These are phyloP conservation scores for Xylariaceae sp. DNA, from an alignment of 2,329 filamentous ascomycete genomes.

Conservation along the genomic window DNA sequence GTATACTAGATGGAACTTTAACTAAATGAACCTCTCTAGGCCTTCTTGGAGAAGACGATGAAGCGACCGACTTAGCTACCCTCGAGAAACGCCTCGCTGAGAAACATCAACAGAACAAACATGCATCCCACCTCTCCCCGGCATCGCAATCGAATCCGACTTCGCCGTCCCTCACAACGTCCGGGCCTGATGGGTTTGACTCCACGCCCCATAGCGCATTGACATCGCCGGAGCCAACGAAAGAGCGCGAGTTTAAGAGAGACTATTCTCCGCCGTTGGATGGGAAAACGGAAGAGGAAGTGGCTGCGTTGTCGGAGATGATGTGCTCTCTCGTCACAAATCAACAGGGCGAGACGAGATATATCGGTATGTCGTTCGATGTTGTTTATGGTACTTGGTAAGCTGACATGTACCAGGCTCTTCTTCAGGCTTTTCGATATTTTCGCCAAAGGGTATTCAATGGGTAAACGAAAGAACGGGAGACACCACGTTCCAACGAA, in stretches of 20 bases:
- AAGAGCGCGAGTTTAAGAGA: conserved; percentile 36
- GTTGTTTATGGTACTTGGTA: not conserved
- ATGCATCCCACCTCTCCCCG: conserved; percentile 46
- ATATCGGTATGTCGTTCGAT: conserved; percentile 65
- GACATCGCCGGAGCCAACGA: conserved; percentile 48
- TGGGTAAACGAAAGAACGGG: conserved; percentile 99
- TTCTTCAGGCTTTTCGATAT: conserved; percentile 97
- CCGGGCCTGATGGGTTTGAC: conserved; percentile 38
- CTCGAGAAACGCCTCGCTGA: conserved; percentile 72
- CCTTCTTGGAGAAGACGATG: conserved; percentile 80
- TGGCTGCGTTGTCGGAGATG: conserved; percentile 90
- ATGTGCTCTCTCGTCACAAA: conserved; percentile 98
- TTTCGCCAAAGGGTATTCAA: conserved; percentile 94
- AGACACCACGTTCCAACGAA: conserved; percentile 89
- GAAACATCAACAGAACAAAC: conserved; percentile 49
- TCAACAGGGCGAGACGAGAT: conserved; percentile 88
- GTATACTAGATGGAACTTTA: too few relatives aligned
- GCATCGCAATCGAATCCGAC: conserved; percentile 45
- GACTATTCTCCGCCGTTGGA: conserved; percentile 38
- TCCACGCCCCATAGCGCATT: conserved; percentile 53
- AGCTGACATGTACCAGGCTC: conserved; percentile 56
- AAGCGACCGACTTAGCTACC: conserved; percentile 80
- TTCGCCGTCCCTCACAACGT: conserved; percentile 47
- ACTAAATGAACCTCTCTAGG: conserved; percentile 41
- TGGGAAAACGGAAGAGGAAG: conserved; percentile 60